Percentiles rank a stretch among this genome's conserved stretches.
Evolutionary conservation across 1,139 yeast species (phyloP).

Genomic region (Blastobotrys petasosporus): DNA sequence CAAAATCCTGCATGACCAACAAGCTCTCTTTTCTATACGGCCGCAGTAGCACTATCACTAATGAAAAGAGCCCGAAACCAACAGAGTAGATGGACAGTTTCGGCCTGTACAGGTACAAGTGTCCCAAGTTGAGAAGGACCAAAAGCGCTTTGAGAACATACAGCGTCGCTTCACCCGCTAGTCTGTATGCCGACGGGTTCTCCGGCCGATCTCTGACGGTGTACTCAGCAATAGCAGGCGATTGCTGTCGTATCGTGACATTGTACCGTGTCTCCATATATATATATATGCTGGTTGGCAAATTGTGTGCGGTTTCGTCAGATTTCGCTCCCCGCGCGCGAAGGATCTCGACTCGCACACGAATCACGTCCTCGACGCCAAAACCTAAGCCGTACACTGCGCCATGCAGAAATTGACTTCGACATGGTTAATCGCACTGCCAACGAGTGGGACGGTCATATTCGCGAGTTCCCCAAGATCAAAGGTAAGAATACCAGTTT

Average conservation of each 20-base stretch:
- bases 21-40: constrained; percentile 20
- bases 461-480: constrained; percentile 25
- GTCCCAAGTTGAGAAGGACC: neutral
- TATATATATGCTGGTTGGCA: neutral
- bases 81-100: neutral
- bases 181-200: constrained; percentile 2
- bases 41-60: constrained; percentile 11
- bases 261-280: constrained; percentile 9
- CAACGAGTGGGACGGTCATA: constrained; percentile 1
- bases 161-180: constrained; percentile 5
- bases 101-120: neutral
- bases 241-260: constrained; percentile 11
- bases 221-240: constrained; percentile 25
- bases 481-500: constrained; percentile 24
- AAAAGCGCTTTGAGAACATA: neutral
- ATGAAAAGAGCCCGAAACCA: neutral
- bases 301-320: neutral
- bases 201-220: constrained; percentile 11
- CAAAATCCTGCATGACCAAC: constrained; percentile 29
- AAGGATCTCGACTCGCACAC: neutral
- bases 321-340: neutral
- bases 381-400: neutral
- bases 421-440: neutral
- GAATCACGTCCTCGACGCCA: neutral
- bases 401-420: too few species aligned